Evolutionary conservation across 2,329 filamentous ascomycete species (phyloP).

Genomic region (Colletotrichum zoysiae): DNA sequence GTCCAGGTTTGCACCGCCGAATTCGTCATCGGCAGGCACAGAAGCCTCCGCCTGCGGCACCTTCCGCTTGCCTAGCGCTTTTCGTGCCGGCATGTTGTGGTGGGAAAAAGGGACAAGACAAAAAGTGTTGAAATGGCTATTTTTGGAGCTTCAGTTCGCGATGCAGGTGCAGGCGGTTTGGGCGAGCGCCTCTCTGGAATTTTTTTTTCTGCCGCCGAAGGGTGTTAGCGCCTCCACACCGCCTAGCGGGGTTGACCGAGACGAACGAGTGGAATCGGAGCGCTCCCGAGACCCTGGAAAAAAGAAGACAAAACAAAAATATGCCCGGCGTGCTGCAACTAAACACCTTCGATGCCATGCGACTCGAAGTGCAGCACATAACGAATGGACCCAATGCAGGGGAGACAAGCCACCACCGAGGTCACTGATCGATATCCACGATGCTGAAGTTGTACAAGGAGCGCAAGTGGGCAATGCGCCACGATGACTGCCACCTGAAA

Average conservation of each 20-base stretch:
- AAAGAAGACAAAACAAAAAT: background rate
- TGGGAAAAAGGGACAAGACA: conserved; percentile 20
- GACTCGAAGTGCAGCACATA: background rate
- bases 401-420: background rate
- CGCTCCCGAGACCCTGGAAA: background rate
- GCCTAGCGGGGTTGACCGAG: conserved; percentile 38
- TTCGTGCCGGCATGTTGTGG: conserved; percentile 55
- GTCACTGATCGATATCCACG: background rate
- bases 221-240: conserved; percentile 36
- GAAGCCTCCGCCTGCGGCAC: conserved; percentile 67
- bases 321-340: background rate
- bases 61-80: conserved; percentile 73
- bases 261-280: conserved; percentile 23
- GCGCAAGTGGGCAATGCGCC: conserved; percentile 25
- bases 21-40: conserved; percentile 71
- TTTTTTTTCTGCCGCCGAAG: conserved; percentile 42
- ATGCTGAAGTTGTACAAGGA: background rate
- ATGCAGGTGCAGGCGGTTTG: conserved; percentile 37
- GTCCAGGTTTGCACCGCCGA: conserved; percentile 66
- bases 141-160: conserved; percentile 40
- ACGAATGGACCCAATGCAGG: background rate
- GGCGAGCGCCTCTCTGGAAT: conserved; percentile 24
- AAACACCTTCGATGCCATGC: background rate
- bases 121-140: conserved; percentile 37
- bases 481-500: conserved; percentile 11